Conservation (phyloP, 108 stramenopile species). For the Seminavis robusta region DNA sequence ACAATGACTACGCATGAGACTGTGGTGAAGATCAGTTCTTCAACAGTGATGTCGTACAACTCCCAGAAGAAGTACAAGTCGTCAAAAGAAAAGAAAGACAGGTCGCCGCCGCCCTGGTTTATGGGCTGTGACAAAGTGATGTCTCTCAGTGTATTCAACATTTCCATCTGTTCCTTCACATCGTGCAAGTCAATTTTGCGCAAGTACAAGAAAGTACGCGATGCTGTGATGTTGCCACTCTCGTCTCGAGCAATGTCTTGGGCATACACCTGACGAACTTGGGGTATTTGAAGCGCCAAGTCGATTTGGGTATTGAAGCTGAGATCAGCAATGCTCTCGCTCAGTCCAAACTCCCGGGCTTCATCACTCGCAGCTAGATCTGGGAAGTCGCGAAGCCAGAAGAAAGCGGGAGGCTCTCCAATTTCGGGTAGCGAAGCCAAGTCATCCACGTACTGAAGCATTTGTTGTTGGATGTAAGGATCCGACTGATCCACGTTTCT, state of each 20-base stretch:
- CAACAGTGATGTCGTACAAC: constrained; percentile 9
- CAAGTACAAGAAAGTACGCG: constrained; percentile 6
- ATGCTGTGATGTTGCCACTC: constrained; percentile 1
- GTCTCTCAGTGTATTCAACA: constrained; percentile 2
- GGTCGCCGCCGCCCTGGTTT: constrained; percentile 3
- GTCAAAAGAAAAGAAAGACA: constrained; percentile 16
- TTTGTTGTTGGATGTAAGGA: neutral
- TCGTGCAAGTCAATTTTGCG: constrained; percentile 3
- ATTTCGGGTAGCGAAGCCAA: constrained; percentile 6
- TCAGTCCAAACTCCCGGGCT: too few species aligned
- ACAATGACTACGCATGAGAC: constrained; percentile 12
- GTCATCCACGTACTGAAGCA: constrained; percentile 9
- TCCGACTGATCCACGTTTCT: constrained; percentile 14
- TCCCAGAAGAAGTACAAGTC: constrained; percentile 15
- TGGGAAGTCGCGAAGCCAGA: constrained; percentile 28
- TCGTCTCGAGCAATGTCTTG: constrained; percentile 7
- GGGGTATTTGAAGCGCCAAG: neutral
- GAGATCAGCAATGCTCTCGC: neutral
- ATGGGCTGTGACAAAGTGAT: constrained; percentile 1
- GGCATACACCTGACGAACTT: neutral
- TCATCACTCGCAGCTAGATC: too few species aligned
- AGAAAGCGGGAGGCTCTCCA: constrained; percentile 3
- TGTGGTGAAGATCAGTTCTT: constrained; percentile 13
- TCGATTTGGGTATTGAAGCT: constrained; percentile 10
- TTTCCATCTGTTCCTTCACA: constrained; percentile 6